Base-by-base conservation (phyloP, 2,329 filamentous ascomycete genomes). In the Alternaria gaisen region DNA sequence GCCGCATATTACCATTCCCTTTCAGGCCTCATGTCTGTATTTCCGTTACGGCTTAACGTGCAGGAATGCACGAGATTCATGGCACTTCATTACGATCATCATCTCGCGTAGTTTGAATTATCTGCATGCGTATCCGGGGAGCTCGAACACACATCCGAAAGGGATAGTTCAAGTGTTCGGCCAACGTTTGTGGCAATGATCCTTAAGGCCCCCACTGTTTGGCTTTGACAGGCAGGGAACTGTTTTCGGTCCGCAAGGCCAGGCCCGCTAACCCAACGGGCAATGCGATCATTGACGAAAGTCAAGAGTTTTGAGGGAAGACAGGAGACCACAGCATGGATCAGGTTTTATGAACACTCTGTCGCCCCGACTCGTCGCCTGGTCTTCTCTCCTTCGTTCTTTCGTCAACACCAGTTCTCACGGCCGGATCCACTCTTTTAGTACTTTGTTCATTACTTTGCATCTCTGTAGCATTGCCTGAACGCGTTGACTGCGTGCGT, bases 311-410 rank as follows among this genome's bases (percentile, higher is more conserved):
- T 22, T 28, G 34, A 41, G 14, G 32, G 40, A n/a, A 7, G 34
- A 40, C 50, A 54, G 44, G 50, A 59, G 50, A 32, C n/a, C 47
- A 52, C 10, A 38, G 46, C 50, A 44, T 54, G 43, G 41, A 53
- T 55, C 43, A 34, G 34, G 32, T 41, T 50, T 58, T 44, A 50
- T 58, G 43, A 40, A 51, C 44, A 46, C 18, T 20, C 40, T 34
- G 11, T 40, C 18, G 40, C 53, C 52, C 44, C 50, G 43, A 54
- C 36, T 47, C 24, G 12, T 38, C 41, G 11, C 50, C 41, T 30
- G 30, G 10, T 32, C 30, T 28, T 20, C 34, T 34, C 42, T 40
- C 26, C 20, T 44, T 44, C 41, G 10, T 41, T 22, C 26, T 18
- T 50, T 22, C 34, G 38, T 26, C 14, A 18, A 30, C 22, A 44